Base-by-base conservation (phyloP, 1,284 basidiomycete genomes). In the Ustilago nuda region DNA sequence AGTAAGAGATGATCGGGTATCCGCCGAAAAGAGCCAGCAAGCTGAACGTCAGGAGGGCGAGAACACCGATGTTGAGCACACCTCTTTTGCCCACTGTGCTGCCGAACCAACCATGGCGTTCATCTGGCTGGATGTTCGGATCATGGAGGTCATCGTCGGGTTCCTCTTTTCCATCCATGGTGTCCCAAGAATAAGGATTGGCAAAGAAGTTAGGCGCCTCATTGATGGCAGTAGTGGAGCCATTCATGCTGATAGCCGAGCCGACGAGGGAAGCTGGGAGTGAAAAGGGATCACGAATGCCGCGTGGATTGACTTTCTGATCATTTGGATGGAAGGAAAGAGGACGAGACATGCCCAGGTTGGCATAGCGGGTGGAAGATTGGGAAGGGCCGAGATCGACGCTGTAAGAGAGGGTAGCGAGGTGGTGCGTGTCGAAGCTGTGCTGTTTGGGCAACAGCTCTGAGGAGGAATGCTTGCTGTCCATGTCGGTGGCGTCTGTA, bases 11-110 rank as follows among this genome's bases (percentile, higher is more conserved):
- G 80, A 95, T 90, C 2, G 94, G 94, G 80, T 93, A 94, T 50
- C 91, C 90, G 30, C 92, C 89, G 84, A 95, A 95, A 8, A 95
- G 89, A 58, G 86, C 86, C 9, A 92, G 83, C 58, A 91, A 86
- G 0, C 85, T 86, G 6, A 58, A 62, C 19, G 85, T 80, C 32
- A 89, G 84, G 37, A 88, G 62, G 48, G 87, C 83, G 15, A 89
- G 83, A 11, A 87, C 86, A 0, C 90, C 87, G 56, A 91, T 89
- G 80, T 93, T 89, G 66, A 85, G 66, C 33, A 84, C 36, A 15
- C 68, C 81, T 41, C 81, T 41, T 8, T 63, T 59, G 12, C 62
- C 68, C 5, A 76, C 35, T 2, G 19, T 57, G 35, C 53, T 52
- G 32, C 66, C 74, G 35, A 48, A 61, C 46, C 64, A 73, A 50